Percentiles rank a stretch among this genome's conserved stretches.
phyloP scores from a whole-genome alignment of 2,329 filamentous ascomycete genomes.

The Venturia pyrina region DNA sequence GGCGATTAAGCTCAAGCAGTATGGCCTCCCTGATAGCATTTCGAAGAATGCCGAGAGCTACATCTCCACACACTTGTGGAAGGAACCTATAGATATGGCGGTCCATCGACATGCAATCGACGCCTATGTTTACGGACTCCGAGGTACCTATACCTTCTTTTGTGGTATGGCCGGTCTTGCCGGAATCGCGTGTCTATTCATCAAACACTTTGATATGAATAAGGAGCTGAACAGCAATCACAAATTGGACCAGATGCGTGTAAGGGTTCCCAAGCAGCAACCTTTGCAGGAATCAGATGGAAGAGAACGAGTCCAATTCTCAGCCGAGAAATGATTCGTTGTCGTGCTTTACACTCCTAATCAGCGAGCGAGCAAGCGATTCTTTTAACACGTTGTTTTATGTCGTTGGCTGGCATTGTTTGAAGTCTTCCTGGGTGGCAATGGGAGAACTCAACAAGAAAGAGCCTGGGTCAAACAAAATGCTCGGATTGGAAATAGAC shows the following conservation, averaged over 20 bases:
- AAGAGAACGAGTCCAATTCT: too few relatives aligned
- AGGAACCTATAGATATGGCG: too few relatives aligned
- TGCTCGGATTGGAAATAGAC: too few relatives aligned
- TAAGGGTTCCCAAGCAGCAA: not conserved
- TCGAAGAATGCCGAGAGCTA: not conserved
- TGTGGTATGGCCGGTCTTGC: not conserved
- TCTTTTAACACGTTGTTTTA: not conserved
- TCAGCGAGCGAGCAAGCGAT: too few relatives aligned
- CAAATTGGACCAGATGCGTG: not conserved
- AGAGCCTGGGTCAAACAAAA: too few relatives aligned
- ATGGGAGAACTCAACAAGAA: too few relatives aligned
- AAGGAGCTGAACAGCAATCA: not conserved
- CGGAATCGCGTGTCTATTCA: not conserved
- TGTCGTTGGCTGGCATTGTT: not conserved
- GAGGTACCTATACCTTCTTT: not conserved
- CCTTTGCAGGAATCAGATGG: not conserved
- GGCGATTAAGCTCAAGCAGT: not conserved
- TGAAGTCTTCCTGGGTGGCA: too few relatives aligned
- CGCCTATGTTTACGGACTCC: not conserved
- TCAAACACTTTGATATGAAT: constrained; percentile 5
- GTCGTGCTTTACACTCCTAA: too few relatives aligned
- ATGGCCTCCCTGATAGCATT: not conserved
- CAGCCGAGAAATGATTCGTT: too few relatives aligned
- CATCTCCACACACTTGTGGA: not conserved
- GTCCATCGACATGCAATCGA: not conserved